Conservation (phyloP, 768 basidiomycete genomes). For the Serendipita vermifera region DNA sequence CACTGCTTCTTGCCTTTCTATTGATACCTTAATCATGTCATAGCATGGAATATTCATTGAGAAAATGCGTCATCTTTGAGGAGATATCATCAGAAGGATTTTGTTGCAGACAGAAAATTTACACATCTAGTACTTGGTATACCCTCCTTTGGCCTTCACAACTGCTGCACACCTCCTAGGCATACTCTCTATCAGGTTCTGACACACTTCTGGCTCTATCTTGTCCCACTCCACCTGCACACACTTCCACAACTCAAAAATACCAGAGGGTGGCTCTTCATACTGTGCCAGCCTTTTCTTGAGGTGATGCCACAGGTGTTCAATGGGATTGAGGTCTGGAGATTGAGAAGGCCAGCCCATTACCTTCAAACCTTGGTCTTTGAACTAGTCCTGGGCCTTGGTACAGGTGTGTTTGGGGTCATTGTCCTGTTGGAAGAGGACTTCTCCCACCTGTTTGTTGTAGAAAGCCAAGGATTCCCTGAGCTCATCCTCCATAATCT, state of each 20-base stretch:
- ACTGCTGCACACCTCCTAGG: neutral
- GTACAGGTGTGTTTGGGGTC: constrained; percentile 16
- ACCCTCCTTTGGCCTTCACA: neutral
- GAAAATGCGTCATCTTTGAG: too few species aligned
- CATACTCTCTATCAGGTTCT: neutral
- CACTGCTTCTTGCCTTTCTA: too few species aligned
- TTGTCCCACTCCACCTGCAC: neutral
- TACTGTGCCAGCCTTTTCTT: neutral
- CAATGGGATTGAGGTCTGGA: constrained; percentile 14
- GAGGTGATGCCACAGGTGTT: constrained; percentile 13
- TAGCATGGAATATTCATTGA: too few species aligned
- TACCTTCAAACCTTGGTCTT: constrained; percentile 13
- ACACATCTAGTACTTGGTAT: too few species aligned
- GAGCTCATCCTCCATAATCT: constrained; percentile 15
- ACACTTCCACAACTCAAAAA: neutral
- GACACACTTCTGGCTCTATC: neutral
- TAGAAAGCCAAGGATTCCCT: constrained; percentile 13
- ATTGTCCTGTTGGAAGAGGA: constrained; percentile 18
- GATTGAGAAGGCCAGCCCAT: constrained; percentile 16
- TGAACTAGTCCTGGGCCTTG: constrained; percentile 15
- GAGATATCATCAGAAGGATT: too few species aligned
- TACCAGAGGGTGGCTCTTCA: neutral
- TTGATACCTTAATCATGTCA: too few species aligned
- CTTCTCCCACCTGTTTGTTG: constrained; percentile 6
- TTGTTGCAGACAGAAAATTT: too few species aligned